Evolutionary conservation across 140 eudicot species (phyloP).

Genomic region (Stevia rebaudiana): DNA sequence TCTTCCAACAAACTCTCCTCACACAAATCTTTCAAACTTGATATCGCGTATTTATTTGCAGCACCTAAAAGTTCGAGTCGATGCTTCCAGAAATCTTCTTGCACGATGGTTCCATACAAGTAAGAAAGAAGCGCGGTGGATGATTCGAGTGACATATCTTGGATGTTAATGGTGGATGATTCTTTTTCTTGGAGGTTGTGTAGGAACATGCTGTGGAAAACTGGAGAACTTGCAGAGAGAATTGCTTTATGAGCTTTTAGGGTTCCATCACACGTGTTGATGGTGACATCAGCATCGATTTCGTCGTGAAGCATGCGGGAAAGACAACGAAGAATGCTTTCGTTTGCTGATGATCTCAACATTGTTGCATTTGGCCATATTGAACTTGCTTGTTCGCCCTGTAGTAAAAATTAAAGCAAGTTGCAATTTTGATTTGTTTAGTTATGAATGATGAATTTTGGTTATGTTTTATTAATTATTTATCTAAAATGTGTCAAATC

Average conservation of each 20-base stretch:
- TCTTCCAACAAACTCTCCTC: conserved; percentile 90
- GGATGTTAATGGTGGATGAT: conserved; percentile 69
- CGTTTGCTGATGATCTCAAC: conserved; percentile 49
- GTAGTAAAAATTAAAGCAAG: conserved; percentile 3
- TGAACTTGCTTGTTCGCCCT: conserved; percentile 77
- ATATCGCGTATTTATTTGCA: conserved; percentile 75
- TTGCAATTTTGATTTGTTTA: neutral
- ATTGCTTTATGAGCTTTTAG: conserved; percentile 77
- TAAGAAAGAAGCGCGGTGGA: conserved; percentile 75
- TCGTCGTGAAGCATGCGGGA: conserved; percentile 81
- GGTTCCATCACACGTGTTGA: conserved; percentile 63
- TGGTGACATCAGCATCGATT: conserved; percentile 78
- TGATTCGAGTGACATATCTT: conserved; percentile 77
- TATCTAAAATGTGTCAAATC: neutral
- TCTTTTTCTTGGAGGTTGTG: conserved; percentile 88
- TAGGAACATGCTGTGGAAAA: conserved; percentile 79
- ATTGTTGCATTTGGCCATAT: conserved; percentile 66
- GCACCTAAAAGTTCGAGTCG: conserved; percentile 65
- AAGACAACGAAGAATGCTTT: conserved; percentile 59
- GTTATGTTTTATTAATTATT: neutral
- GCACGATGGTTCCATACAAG: conserved; percentile 64
- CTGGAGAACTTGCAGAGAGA: conserved; percentile 90
- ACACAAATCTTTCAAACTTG: conserved; percentile 61
- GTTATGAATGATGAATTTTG: neutral
- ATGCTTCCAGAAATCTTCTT: conserved; percentile 89